Evolutionary conservation across 345 rosid species (phyloP).

Genomic region (Eucalyptus coolabah): DNA sequence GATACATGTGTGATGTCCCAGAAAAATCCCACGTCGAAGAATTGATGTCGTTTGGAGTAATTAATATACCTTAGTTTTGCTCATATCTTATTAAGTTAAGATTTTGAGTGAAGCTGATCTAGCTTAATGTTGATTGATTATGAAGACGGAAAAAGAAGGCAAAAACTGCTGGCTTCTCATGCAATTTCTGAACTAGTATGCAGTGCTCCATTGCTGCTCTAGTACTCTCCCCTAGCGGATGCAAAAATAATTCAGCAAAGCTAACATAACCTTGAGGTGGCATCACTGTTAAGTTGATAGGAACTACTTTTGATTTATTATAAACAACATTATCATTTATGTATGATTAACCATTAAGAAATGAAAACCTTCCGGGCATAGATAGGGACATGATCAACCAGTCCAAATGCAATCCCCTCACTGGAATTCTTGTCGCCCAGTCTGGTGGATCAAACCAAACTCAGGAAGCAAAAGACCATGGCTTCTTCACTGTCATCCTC

Average conservation of each 20-base stretch:
- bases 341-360: background rate
- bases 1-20: background rate
- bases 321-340: background rate
- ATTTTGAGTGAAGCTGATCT: background rate
- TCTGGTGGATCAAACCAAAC: background rate
- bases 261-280: background rate
- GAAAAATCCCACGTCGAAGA: background rate
- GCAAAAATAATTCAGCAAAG: background rate
- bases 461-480: conserved; percentile 6
- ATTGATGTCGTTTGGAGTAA: no score
- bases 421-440: background rate
- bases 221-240: background rate
- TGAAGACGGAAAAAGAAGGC: no score
- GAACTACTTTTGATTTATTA: background rate
- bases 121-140: no score
- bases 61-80: no score
- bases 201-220: background rate
- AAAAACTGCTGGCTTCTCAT: background rate
- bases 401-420: background rate
- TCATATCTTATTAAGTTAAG: background rate
- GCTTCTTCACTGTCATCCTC: conserved; percentile 26
- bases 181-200: no score
- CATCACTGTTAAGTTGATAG: background rate
- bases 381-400: background rate
- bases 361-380: background rate